Evolutionary conservation across 2,329 filamentous ascomycete species (phyloP), one percentile per base, ranked within the genome.

Genomic region (Exophiala sp.): DNA sequence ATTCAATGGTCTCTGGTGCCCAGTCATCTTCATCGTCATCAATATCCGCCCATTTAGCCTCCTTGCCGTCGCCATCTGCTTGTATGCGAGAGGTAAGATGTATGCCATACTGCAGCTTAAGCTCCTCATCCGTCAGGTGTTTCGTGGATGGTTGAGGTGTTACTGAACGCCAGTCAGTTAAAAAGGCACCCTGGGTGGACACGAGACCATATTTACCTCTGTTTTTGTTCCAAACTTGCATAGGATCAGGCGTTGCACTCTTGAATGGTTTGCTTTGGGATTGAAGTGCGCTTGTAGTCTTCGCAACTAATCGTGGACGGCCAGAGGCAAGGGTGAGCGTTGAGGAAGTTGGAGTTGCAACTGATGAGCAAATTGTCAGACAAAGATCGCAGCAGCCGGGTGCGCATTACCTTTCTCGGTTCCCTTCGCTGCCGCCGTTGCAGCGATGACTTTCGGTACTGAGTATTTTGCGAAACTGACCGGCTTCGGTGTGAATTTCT

Each of bases 141-240:
- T 85, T 85, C 11, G 80, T 78, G 11, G 82, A 79, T 24, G 79
- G 74, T 49, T 59, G 54, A 29, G 63, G 63, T 24, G 58, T 62
- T 33, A 57, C 60, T 42, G 78, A 76, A 57, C 78, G 76, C 24
- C 76, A 71, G 51, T 80, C 77, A 80, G 57, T 49, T 54, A 51
- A 32, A 48, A 48, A 29, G 21, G 12, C 41, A 10, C 45, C 43
- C 47, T 35, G 14, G 47, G 14, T 39, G n/a, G 12, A 12, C 8
- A 36, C 34, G 16, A 29, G 41, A 49, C 24, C n/a, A 20, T n/a
- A 10, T 75, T 64, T 75, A 76, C 81, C 81, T 71, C 82, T 76
- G 65, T 86, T 86, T 70, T 84, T 85, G 66, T 86, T 86, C 83
- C 83, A 86, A 47, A 86, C 83, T 69, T 84, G 83, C 68, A 77